Evolutionary conservation across 1,284 basidiomycete species (phyloP).

Genomic region (Schizophyllum amplum): DNA sequence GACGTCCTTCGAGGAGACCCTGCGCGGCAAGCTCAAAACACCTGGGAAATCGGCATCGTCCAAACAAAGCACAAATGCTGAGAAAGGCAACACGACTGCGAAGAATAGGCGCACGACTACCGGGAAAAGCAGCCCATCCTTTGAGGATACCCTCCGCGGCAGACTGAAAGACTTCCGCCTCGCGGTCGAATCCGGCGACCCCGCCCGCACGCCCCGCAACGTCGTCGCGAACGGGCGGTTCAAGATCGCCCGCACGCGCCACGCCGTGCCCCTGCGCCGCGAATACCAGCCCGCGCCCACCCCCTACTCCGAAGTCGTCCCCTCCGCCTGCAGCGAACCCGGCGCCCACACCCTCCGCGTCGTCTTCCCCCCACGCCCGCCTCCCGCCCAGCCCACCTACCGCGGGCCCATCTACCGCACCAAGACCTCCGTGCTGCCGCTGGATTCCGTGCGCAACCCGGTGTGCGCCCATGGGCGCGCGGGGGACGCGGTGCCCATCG

Average conservation of each 20-base stretch:
- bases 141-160: background rate
- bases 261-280: background rate
- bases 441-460: background rate
- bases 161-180: background rate
- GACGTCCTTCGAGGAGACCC: background rate
- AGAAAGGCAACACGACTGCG: too few relatives aligned
- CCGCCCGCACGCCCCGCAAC: background rate
- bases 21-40: background rate
- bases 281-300: background rate
- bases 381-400: too few relatives aligned
- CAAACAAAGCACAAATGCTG: too few relatives aligned
- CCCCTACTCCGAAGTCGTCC: background rate
- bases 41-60: too few relatives aligned
- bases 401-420: background rate
- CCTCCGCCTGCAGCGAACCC: too few relatives aligned
- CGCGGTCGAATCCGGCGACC: background rate
- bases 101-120: too few relatives aligned
- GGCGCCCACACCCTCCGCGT: too few relatives aligned
- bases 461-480: background rate
- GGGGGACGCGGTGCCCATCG: conserved; percentile 15
- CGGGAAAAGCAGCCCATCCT: background rate
- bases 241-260: background rate
- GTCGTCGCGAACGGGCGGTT: background rate
- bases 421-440: background rate
- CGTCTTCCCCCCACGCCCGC: too few relatives aligned